Evolutionary conservation across 2,329 filamentous ascomycete genomes (phyloP).

Genomic region (Penicillium sp.): DNA sequence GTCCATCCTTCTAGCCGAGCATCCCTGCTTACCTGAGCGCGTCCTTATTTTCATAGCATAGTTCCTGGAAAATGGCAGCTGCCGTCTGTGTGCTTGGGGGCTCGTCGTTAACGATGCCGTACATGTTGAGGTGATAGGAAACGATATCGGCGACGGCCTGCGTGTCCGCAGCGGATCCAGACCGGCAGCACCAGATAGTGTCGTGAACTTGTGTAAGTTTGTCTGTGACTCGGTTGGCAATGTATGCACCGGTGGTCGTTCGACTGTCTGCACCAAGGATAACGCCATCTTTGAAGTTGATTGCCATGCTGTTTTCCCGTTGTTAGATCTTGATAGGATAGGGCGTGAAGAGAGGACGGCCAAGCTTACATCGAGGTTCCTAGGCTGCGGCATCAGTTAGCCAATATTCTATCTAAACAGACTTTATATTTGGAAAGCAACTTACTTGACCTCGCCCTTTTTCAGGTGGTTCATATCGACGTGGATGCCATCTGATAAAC

Average conservation of each 20-base stretch:
- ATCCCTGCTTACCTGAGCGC: slow-evolving; percentile 65
- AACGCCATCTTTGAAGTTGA: slow-evolving; percentile 97
- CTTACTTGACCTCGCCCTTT: slow-evolving; percentile 98
- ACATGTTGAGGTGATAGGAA: slow-evolving; percentile 91
- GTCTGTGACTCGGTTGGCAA: slow-evolving; percentile 98
- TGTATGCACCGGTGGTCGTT: slow-evolving; percentile 96
- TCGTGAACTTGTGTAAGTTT: slow-evolving; percentile 98
- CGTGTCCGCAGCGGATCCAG: slow-evolving; percentile 93
- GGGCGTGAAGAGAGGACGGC: slow-evolving; percentile 12
- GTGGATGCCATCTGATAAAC: slow-evolving; percentile 84
- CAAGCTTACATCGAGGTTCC: slow-evolving; percentile 87
- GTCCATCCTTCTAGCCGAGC: slow-evolving; percentile 12
- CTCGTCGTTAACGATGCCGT: slow-evolving; percentile 84
- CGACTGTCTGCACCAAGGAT: slow-evolving; percentile 95
- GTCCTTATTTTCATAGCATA: slow-evolving; percentile 98
- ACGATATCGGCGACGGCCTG: slow-evolving; percentile 98
- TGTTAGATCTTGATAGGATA: neutral
- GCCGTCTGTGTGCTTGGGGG: slow-evolving; percentile 91
- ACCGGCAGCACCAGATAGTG: slow-evolving; percentile 99
- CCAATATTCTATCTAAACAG: neutral
- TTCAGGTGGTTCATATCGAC: slow-evolving; percentile 98
- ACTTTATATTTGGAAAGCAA: slow-evolving; percentile 16
- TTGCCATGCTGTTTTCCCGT: slow-evolving; percentile 71
- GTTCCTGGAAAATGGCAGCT: slow-evolving; percentile 92
- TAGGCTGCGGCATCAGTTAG: slow-evolving; percentile 54